Base-by-base conservation (phyloP, 495 filamentous ascomycete species). In the Hypoxylon fragiforme region DNA sequence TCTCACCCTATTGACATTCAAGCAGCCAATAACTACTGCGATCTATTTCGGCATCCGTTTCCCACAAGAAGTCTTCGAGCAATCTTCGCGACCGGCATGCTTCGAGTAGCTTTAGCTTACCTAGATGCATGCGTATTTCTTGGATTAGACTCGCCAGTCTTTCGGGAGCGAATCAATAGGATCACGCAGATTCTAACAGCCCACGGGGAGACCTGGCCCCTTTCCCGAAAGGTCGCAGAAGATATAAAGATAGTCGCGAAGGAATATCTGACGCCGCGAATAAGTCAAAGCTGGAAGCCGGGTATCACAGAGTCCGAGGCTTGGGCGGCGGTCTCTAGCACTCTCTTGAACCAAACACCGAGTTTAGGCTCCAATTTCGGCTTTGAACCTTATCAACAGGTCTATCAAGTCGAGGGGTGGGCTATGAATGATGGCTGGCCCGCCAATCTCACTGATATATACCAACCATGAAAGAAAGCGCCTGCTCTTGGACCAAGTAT, bases 151-250 rank as follows among this genome's bases (percentile, higher is more conserved):
- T 84, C 78, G 14, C 81, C 81, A 35, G 72, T 76, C 5, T 81
- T 81, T 37, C 84, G 84, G 32, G 85, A 86, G 60, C 77, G 77
- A 15, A 82, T 88, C 13, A 77, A 78, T 3, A 74, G 89, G 11
- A 84, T 83, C 34, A 80, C 88, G 22, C 86, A 86, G 22, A 82
- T 81, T 0, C 79, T 91, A 57, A 85, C 83, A 53, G 75, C 77
- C 0, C 70, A 89, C 13, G 80, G 77, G 8, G 76, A 80, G 22
- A 81, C 81, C 3, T 91, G 87, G 87, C 76, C 80, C 1, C 80
- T 88, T 20, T 85, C 85, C 1, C 73, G 74, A 19, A 74, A 73
- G 15, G 81, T 86, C 34, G 77, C 87, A 57, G 77, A 77, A 20
- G 84, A 87, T 56, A 81, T 88, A 40, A 76, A 76, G 42, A 64